phyloP scores from a whole-genome alignment of 192 early-diverging fungal genomes.

The Coemansia sp. region DNA sequence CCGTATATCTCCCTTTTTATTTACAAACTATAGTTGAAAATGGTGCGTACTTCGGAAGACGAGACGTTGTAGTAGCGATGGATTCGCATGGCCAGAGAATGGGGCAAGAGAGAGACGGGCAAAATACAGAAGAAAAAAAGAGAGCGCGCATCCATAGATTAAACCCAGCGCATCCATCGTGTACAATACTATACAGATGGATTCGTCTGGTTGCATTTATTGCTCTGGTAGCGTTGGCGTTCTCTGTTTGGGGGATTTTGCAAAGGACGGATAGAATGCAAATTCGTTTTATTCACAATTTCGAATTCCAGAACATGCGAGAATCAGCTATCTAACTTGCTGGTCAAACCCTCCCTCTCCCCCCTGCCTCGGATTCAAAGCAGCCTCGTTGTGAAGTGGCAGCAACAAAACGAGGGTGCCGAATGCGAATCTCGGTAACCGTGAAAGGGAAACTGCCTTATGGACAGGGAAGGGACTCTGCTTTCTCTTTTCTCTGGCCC shows the following conservation, averaged over 20 bases:
- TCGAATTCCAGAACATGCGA: neutral
- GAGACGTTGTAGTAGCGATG: neutral
- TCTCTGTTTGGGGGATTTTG: neutral
- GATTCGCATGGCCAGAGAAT: slow-evolving; percentile 1
- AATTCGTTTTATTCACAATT: neutral
- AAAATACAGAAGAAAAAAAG: neutral
- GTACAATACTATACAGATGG: neutral
- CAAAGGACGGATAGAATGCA: neutral
- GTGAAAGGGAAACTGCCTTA: neutral
- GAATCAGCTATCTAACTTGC: neutral
- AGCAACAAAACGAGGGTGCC: neutral
- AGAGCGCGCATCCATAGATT: neutral
- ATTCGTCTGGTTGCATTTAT: neutral
- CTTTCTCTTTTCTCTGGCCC: neutral
- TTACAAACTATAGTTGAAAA: slow-evolving; percentile 5
- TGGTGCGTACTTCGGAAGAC: neutral
- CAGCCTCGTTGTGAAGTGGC: neutral
- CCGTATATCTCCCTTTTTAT: neutral
- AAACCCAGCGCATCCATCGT: neutral
- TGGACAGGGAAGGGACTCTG: neutral
- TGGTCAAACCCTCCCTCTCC: no score
- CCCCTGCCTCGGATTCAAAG: neutral
- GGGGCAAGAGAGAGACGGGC: neutral
- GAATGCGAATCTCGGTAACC: neutral
- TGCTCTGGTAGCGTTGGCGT: neutral